Conservation (phyloP, 1,284 basidiomycete genomes). For the Ustilago sp. region DNA sequence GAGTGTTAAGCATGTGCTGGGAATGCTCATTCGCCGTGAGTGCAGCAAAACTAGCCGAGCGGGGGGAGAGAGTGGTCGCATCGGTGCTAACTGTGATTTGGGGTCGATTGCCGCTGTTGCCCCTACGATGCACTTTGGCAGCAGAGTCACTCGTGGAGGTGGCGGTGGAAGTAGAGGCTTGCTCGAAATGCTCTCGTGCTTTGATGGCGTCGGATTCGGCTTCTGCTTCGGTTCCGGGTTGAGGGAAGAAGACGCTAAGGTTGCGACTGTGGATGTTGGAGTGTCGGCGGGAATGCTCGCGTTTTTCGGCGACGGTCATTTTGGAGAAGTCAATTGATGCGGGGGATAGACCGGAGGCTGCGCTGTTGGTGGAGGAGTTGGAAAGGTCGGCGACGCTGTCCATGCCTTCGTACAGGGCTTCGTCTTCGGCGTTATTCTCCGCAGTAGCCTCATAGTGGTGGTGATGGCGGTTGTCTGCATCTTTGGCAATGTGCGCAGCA, state of each 20-base stretch:
- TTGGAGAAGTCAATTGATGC: conserved; percentile 31
- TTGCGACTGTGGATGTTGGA: conserved; percentile 64
- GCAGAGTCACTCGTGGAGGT: conserved; percentile 1
- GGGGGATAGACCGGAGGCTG: not conserved
- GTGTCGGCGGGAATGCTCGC: conserved; percentile 64
- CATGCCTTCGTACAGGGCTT: conserved; percentile 42
- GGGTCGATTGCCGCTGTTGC: conserved; percentile 42
- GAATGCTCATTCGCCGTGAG: conserved; percentile 22
- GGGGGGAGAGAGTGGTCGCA: conserved; percentile 39
- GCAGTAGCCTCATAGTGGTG: not conserved
- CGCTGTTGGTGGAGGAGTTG: conserved; percentile 5
- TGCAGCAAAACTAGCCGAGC: conserved; percentile 42
- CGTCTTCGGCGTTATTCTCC: conserved; percentile 23
- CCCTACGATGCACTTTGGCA: conserved; percentile 34
- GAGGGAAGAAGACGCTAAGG: conserved; percentile 67
- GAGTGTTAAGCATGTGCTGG: conserved; percentile 20
- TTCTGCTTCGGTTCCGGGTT: conserved; percentile 65
- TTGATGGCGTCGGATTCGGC: conserved; percentile 48
- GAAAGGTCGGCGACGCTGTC: conserved; percentile 43
- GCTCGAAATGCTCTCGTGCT: conserved; percentile 36
- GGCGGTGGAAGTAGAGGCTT: conserved; percentile 6
- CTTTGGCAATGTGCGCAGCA: not conserved
- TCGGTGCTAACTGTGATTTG: conserved; percentile 56
- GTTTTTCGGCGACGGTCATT: conserved; percentile 59
- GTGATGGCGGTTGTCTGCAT: not conserved